Percentiles rank a stretch among this genome's conserved stretches.
Conservation (phyloP, 108 stramenopile species). For the Nitzschia putrida region DNA sequence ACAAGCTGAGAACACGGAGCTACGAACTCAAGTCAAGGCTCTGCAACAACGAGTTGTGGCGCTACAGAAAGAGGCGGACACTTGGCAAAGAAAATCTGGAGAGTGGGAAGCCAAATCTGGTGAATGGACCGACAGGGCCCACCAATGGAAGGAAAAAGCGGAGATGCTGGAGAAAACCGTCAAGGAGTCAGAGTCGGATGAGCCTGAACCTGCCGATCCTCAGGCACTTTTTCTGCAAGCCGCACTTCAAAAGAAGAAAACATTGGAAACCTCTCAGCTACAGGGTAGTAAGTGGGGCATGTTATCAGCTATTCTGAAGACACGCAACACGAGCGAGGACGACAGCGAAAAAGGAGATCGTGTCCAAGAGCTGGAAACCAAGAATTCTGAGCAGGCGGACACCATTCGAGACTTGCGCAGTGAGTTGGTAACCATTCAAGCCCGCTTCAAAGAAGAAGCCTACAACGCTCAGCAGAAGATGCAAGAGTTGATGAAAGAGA, state of each 20-base stretch:
- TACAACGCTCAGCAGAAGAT: conserved; percentile 53
- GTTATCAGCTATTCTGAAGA: conserved; percentile 14
- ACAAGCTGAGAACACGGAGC: conserved; percentile 13
- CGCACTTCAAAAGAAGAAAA: conserved; percentile 29
- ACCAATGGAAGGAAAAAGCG: conserved; percentile 39
- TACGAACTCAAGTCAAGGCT: neutral
- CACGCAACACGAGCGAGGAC: neutral
- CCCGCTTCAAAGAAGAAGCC: conserved; percentile 51
- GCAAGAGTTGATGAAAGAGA: conserved; percentile 50
- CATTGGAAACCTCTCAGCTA: neutral
- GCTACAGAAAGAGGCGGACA: conserved; percentile 22
- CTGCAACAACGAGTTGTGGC: conserved; percentile 6
- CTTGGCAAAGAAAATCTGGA: conserved; percentile 17
- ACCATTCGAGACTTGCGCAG: conserved; percentile 43
- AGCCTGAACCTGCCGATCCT: conserved; percentile 18
- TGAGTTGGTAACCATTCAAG: conserved; percentile 60
- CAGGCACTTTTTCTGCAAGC: conserved; percentile 40
- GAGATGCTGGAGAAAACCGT: conserved; percentile 36
- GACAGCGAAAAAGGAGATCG: conserved; percentile 14
- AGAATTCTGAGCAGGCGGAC: conserved; percentile 42
- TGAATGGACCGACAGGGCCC: conserved; percentile 35
- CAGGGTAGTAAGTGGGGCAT: conserved; percentile 22
- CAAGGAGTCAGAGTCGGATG: conserved; percentile 15
- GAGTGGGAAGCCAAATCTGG: conserved; percentile 43
- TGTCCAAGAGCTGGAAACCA: conserved; percentile 33